A percentile compares a stretch with the other conserved stretches of the same genome.
These are phyloP conservation scores for Penicillium pulvis DNA, from an alignment of 495 filamentous ascomycete genomes.

Conservation along the genomic window DNA sequence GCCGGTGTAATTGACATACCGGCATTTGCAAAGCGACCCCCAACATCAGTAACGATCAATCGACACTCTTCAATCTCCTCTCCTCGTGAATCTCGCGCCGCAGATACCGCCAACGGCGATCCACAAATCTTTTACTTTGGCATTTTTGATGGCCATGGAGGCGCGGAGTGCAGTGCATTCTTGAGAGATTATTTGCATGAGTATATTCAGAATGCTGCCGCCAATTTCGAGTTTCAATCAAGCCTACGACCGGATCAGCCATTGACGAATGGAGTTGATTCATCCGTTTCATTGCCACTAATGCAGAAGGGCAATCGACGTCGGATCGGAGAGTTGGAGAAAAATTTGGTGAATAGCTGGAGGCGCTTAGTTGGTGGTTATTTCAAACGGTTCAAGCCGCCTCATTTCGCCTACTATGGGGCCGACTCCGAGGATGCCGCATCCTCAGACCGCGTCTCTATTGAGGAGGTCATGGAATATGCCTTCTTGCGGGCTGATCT, in stretches of 20 bases:
- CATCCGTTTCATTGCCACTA: conserved; percentile 34
- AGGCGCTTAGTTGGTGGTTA: conserved; percentile 87
- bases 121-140: conserved; percentile 97
- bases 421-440: conserved; percentile 16
- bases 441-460: conserved; percentile 35
- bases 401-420: conserved; percentile 55
- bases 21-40: conserved; percentile 82
- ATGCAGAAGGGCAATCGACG: conserved; percentile 41
- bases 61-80: conserved; percentile 22
- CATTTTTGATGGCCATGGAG: conserved; percentile 96
- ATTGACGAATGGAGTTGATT: conserved; percentile 12
- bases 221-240: conserved; percentile 71
- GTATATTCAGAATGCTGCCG: conserved; percentile 80
- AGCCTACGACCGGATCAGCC: conserved; percentile 50
- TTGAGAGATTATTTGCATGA: conserved; percentile 81
- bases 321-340: conserved; percentile 58
- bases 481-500: conserved; percentile 91
- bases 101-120: conserved; percentile 78
- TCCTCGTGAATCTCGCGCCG: conserved; percentile 51
- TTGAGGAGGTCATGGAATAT: conserved; percentile 67
- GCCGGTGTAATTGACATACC: conserved; percentile 92
- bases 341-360: conserved; percentile 73
- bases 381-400: conserved; percentile 83
- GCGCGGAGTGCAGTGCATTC: conserved; percentile 84
- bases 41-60: conserved; percentile 63